Percentiles rank a stretch among this genome's conserved stretches.
Conservation (phyloP, 805 yeast genomes). For the Candida maltosa region DNA sequence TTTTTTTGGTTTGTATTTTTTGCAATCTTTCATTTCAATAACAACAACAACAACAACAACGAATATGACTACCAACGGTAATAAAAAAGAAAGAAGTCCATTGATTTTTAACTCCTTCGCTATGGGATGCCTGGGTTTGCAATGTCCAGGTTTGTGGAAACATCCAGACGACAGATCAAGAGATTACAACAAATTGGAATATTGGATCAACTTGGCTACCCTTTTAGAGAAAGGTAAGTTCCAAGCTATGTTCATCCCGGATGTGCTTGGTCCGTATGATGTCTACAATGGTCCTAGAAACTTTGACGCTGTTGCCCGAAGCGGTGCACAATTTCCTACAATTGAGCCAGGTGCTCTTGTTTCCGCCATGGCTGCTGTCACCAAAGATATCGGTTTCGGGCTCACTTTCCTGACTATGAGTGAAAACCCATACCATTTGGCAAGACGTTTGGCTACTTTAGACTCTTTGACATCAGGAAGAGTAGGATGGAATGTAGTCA, state of each 20-base stretch:
- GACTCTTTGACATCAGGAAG: conserved; percentile 43
- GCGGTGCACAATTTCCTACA: conserved; percentile 34
- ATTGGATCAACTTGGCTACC: conserved; percentile 37
- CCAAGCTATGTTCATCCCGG: conserved; percentile 38
- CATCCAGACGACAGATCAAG: conserved; percentile 34
- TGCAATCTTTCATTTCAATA: not conserved
- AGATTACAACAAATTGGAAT: conserved; percentile 16
- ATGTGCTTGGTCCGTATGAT: conserved; percentile 38
- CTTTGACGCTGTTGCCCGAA: conserved; percentile 29
- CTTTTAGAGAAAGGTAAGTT: conserved; percentile 37
- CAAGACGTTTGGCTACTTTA: conserved; percentile 41
- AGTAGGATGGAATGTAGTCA: conserved; percentile 48
- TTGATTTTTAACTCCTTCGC: conserved; percentile 36
- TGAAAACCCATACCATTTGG: conserved; percentile 41
- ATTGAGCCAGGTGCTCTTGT: conserved; percentile 37
- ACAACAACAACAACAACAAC: not conserved
- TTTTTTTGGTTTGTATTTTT: not conserved
- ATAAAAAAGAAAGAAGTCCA: conserved; percentile 8
- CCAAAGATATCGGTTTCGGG: conserved; percentile 37
- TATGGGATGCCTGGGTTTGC: conserved; percentile 25
- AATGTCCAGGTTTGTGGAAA: conserved; percentile 33
- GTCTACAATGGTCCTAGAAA: conserved; percentile 40
- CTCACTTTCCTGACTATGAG: conserved; percentile 41
- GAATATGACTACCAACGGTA: not conserved
- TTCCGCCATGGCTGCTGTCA: conserved; percentile 42